These are phyloP conservation scores for Crithidia brevicula DNA, from an alignment of 208 protist species.

Conservation along the genomic window DNA sequence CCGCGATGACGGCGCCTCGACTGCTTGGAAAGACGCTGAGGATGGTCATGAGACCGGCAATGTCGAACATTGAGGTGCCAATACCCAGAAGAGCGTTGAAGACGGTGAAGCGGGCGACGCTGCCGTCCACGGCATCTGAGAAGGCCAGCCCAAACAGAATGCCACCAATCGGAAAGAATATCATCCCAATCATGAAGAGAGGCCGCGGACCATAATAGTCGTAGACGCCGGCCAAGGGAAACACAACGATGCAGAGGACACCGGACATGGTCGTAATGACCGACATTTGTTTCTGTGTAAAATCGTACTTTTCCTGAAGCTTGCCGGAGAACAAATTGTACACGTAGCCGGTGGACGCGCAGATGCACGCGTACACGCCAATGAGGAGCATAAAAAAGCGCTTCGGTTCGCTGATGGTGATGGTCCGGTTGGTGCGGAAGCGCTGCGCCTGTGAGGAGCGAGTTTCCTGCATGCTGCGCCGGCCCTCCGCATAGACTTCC, in stretches of 20 bases:
- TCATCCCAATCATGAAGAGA: slow-evolving; percentile 63
- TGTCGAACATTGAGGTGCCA: slow-evolving; percentile 72
- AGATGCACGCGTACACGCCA: slow-evolving; percentile 63
- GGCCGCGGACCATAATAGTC: slow-evolving; percentile 77
- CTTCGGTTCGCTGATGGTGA: slow-evolving; percentile 51
- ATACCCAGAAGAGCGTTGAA: slow-evolving; percentile 55
- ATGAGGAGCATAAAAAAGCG: slow-evolving; percentile 74
- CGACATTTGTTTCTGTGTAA: slow-evolving; percentile 75
- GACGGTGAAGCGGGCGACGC: slow-evolving; percentile 56
- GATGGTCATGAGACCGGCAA: slow-evolving; percentile 76
- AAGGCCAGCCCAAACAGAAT: slow-evolving; percentile 73
- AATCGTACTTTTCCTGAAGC: slow-evolving; percentile 72
- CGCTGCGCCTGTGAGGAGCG: slow-evolving; percentile 21
- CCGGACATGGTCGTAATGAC: slow-evolving; percentile 69
- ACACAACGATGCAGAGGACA: slow-evolving; percentile 50
- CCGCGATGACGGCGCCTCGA: slow-evolving; percentile 75
- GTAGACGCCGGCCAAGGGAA: slow-evolving; percentile 68
- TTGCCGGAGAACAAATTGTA: slow-evolving; percentile 83
- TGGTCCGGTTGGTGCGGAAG: slow-evolving; percentile 9
- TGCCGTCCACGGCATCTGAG: slow-evolving; percentile 51
- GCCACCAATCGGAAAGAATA: slow-evolving; percentile 49
- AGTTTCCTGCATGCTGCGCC: slow-evolving; percentile 24
- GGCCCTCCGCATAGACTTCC: slow-evolving; percentile 25
- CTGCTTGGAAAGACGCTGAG: slow-evolving; percentile 82
- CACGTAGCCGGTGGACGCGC: slow-evolving; percentile 64